Conservation (phyloP, 768 basidiomycete species). For the Tremella fuciformis region DNA sequence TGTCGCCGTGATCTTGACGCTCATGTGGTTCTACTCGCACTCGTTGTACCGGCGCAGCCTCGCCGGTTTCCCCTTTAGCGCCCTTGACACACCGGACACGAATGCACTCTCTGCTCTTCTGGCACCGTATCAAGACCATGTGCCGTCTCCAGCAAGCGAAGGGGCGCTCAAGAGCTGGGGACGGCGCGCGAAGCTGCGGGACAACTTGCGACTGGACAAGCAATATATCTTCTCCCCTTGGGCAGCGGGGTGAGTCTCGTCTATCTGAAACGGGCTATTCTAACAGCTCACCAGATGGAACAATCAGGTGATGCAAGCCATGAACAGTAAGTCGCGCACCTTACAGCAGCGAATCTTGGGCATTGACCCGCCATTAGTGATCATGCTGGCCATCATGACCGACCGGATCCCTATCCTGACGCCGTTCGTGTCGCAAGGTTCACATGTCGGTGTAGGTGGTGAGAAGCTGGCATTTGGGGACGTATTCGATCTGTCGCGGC, state of each 20-base stretch:
- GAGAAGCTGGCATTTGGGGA: slow-evolving; percentile 8
- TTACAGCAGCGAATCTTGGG: no score
- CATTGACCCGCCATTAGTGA: slow-evolving; percentile 2
- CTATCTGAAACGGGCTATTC: not conserved
- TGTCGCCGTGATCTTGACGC: no score
- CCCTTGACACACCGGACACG: no score
- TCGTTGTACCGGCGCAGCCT: no score
- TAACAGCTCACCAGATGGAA: slow-evolving; percentile 10
- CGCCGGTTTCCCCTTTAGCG: no score
- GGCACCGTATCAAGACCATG: no score
- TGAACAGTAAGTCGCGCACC: slow-evolving; percentile 8
- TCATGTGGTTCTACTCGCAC: no score
- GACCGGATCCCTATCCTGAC: slow-evolving; percentile 13
- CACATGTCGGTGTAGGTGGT: slow-evolving; percentile 6
- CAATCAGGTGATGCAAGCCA: slow-evolving; percentile 11
- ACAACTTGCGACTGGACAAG: slow-evolving; percentile 9
- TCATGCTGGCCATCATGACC: slow-evolving; percentile 5
- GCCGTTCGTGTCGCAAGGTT: slow-evolving; percentile 4
- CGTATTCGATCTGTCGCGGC: slow-evolving; percentile 13
- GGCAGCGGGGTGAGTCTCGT: not conserved
- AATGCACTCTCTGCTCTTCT: no score
- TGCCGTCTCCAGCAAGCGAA: not conserved
- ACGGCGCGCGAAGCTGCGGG: slow-evolving; percentile 6
- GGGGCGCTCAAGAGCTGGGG: slow-evolving; percentile 8
- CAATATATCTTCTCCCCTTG: slow-evolving; percentile 6